phyloP scores from a whole-genome alignment of 2,329 filamentous ascomycete species.

The Bisporella sp. region DNA sequence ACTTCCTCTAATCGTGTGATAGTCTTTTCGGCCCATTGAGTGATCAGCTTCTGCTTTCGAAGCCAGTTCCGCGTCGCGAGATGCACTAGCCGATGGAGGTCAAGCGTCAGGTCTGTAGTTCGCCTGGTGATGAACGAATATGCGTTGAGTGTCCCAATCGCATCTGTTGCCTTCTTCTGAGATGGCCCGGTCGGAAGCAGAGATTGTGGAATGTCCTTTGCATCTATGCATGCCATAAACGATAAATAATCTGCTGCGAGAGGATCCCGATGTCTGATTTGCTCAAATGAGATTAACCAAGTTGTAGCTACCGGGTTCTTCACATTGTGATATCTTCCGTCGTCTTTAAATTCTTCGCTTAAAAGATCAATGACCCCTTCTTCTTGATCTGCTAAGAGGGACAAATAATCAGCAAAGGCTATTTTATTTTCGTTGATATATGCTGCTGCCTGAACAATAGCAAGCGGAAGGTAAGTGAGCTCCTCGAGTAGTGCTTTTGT shows the following conservation, averaged over 20 bases:
- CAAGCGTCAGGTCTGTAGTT: background rate
- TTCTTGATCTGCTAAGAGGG: background rate
- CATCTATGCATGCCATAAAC: conserved; percentile 34
- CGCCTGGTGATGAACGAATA: conserved; percentile 15
- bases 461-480: background rate
- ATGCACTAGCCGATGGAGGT: conserved; percentile 15
- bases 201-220: conserved; percentile 31
- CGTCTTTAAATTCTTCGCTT: conserved; percentile 29
- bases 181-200: conserved; percentile 22
- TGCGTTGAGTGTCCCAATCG: conserved; percentile 11
- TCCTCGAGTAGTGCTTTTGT: background rate
- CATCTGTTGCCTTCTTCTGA: conserved; percentile 4
- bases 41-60: conserved; percentile 4
- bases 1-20: conserved; percentile 4
- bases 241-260: conserved; percentile 31
- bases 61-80: conserved; percentile 13
- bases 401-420: background rate
- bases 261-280: conserved; percentile 24
- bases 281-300: conserved; percentile 34
- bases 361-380: conserved; percentile 19
- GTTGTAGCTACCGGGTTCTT: conserved; percentile 20
- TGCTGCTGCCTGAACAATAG: background rate
- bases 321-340: conserved; percentile 23
- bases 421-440: conserved; percentile 23
- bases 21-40: conserved; percentile 5